Percentiles rank a stretch among this genome's conserved stretches.
phyloP scores from a whole-genome alignment of 2,329 filamentous ascomycete species.

The Fusarium napiforme region DNA sequence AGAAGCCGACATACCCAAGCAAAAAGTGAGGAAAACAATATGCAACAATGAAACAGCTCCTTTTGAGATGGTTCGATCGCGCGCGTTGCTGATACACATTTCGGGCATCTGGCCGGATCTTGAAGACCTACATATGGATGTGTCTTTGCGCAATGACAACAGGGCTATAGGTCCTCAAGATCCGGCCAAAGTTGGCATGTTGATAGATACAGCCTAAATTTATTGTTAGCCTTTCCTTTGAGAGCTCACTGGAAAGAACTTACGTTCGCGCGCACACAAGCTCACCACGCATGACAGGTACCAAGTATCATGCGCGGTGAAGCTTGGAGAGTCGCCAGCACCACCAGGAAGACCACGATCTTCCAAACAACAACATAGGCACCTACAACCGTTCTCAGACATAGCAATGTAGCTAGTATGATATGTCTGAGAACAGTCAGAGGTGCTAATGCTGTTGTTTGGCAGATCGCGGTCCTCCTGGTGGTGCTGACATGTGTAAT shows the following conservation, averaged over 20 bases:
- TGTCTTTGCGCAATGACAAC: background rate
- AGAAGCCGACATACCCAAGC: background rate
- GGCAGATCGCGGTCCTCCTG: background rate
- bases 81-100: background rate
- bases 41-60: background rate
- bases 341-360: background rate
- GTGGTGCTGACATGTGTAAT: background rate
- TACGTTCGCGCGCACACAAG: background rate
- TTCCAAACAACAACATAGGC: background rate
- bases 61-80: background rate
- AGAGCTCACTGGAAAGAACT: accelerated
- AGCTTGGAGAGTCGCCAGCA: background rate
- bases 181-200: background rate
- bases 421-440: background rate
- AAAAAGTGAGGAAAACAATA: background rate
- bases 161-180: background rate
- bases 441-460: background rate
- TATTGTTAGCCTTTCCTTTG: background rate
- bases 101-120: background rate
- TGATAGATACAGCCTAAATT: background rate
- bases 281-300: background rate
- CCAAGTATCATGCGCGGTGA: background rate
- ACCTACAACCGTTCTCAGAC: background rate
- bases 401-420: background rate
- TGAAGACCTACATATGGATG: background rate